Conservation (phyloP, 257 asterid genomes). For the Forsythia suspensa region DNA sequence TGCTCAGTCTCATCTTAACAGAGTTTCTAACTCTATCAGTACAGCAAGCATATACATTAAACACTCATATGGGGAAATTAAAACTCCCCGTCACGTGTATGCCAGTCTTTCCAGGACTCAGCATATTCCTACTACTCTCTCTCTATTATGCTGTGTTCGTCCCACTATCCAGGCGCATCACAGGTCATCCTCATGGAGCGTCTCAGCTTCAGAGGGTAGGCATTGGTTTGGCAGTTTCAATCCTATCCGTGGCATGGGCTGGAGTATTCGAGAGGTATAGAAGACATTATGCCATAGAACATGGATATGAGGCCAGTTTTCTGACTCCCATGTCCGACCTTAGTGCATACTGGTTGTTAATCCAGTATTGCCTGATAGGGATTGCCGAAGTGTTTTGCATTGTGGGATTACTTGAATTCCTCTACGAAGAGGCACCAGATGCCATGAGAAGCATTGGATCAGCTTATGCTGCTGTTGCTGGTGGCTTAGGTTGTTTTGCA, state of each 20-base stretch:
- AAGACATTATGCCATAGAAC: constrained; percentile 72
- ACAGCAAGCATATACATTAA: constrained; percentile 90
- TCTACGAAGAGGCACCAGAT: constrained; percentile 96
- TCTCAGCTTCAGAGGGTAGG: constrained; percentile 97
- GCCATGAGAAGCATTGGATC: constrained; percentile 99
- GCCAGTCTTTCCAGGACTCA: constrained; percentile 98
- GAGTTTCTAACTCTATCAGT: constrained; percentile 90
- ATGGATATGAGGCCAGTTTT: constrained; percentile 73
- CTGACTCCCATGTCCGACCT: constrained; percentile 78
- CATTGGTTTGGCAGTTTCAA: constrained; percentile 88
- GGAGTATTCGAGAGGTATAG: constrained; percentile 83
- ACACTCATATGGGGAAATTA: constrained; percentile 79
- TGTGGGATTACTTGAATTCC: constrained; percentile 86
- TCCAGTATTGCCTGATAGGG: constrained; percentile 95
- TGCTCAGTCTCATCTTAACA: constrained; percentile 77
- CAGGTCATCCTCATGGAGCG: constrained; percentile 98
- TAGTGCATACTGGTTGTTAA: constrained; percentile 90
- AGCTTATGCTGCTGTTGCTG: constrained; percentile 97
- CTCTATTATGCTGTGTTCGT: constrained; percentile 83
- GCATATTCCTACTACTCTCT: constrained; percentile 85
- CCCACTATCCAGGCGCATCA: constrained; percentile 75
- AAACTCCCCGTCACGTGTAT: constrained; percentile 96
- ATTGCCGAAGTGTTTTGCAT: constrained; percentile 94
- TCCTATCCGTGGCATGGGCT: constrained; percentile 79
- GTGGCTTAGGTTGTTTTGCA: constrained; percentile 96